Evolutionary conservation across 140 eudicot species (phyloP).

Genomic region (Cichorium intybus): DNA sequence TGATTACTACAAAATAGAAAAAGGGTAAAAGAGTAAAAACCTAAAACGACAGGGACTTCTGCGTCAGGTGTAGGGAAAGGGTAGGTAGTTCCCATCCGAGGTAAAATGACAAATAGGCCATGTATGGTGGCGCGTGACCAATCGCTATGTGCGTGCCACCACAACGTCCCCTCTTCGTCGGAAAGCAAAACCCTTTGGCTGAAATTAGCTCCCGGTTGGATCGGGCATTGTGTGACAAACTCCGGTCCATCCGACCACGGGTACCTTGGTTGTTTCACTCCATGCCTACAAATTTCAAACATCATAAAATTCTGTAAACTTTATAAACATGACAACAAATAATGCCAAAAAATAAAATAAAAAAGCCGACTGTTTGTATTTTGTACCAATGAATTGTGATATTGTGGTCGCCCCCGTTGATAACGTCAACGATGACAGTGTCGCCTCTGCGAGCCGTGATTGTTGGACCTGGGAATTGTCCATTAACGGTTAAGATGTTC

Average conservation of each 20-base stretch:
- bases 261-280: constrained; percentile 56
- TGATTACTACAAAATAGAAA: not conserved
- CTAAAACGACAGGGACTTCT: constrained; percentile 56
- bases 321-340: too few species aligned
- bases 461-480: constrained; percentile 63
- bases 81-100: constrained; percentile 38
- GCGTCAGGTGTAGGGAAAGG: constrained; percentile 57
- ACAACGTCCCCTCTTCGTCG: constrained; percentile 68
- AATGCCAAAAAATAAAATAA: not conserved
- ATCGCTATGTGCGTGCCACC: constrained; percentile 90
- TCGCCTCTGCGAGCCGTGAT: constrained; percentile 53
- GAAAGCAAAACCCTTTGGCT: constrained; percentile 46
- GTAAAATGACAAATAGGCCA: constrained; percentile 52
- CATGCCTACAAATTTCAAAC: constrained; percentile 47
- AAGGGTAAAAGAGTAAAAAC: constrained; percentile 21
- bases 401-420: constrained; percentile 44
- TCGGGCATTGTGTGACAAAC: constrained; percentile 69
- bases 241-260: constrained; percentile 87
- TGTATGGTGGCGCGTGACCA: constrained; percentile 70
- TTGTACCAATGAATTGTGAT: constrained; percentile 68
- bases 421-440: constrained; percentile 39
- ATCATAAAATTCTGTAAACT: too few species aligned
- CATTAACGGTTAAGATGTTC: constrained; percentile 54
- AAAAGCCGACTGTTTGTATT: too few species aligned
- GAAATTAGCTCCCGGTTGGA: constrained; percentile 54